A percentile compares a stretch with the other conserved stretches of the same genome.
Evolutionary conservation across 2,329 filamentous ascomycete genomes (phyloP).

Genomic region (Acrocalymma vagum): DNA sequence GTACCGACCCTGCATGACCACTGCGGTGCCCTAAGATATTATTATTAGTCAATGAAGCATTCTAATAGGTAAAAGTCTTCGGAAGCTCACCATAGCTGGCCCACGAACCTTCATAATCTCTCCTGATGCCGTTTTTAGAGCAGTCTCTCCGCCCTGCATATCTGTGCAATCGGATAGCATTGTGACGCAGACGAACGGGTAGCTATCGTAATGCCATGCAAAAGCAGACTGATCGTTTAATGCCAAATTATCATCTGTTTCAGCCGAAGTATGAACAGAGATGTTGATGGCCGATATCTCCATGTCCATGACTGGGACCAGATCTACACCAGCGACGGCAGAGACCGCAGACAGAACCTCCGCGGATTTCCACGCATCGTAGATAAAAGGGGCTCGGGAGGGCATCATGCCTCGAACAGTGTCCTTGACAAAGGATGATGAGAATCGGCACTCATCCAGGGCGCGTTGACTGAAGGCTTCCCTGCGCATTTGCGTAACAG

Average conservation of each 20-base stretch:
- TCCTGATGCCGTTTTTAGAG: constrained; percentile 63
- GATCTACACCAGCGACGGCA: constrained; percentile 63
- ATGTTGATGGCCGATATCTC: constrained; percentile 61
- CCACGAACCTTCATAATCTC: constrained; percentile 56
- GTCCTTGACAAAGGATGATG: constrained; percentile 13
- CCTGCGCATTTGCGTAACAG: constrained; percentile 12
- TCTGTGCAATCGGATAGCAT: constrained; percentile 59
- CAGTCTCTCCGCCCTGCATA: constrained; percentile 66
- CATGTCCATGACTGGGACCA: constrained; percentile 62
- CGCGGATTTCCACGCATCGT: constrained; percentile 52
- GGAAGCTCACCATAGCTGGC: constrained; percentile 49
- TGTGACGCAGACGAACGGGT: constrained; percentile 61
- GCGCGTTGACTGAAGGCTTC: constrained; percentile 17
- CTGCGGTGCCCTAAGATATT: constrained; percentile 37
- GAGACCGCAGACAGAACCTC: constrained; percentile 59
- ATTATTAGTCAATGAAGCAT: background rate
- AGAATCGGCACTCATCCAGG: constrained; percentile 12
- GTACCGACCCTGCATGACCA: constrained; percentile 57
- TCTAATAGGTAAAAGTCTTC: constrained; percentile 3
- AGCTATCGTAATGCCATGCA: constrained; percentile 61
- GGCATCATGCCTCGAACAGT: background rate
- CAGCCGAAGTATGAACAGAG: constrained; percentile 6
- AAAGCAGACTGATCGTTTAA: background rate
- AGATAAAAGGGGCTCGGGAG: constrained; percentile 18
- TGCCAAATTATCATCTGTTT: too few relatives aligned